Evolutionary conservation across 371 early-diverging fungal genomes (phyloP), one percentile per base, ranked within the genome.

Genomic region (Mortierella polycephala): DNA sequence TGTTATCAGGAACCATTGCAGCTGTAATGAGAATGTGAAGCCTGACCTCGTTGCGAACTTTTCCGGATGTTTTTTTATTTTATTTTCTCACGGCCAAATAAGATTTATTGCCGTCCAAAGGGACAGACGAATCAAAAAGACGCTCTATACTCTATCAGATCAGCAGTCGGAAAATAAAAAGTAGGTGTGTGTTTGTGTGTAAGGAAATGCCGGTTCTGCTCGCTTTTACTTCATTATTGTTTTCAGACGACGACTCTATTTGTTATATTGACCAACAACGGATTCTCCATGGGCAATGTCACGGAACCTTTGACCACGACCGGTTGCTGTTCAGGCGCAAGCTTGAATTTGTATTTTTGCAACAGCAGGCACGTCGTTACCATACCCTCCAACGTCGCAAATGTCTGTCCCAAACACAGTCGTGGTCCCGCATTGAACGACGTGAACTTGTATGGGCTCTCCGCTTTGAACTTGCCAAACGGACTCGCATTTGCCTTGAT

Each of bases 381-480:
- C 41, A 88, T 46, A 0, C 85, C 83, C 63, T 87, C 88, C 30
- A 88, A 64, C 7, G 85, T 88, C 0, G 87, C 88, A 39, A 88
- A 80, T 23, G 84, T 79, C 76, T 88, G 87, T 2, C 83, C 68
- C 37, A 75, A 49, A 23, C 75, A 75, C 44, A 75, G 55, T 7
- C 75, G 60, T 49, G 93, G 92, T 5, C 92, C 92, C 6, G 88
- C 90, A 68, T 91, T 89, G 74, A 91, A 90, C 1, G 84, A 71
- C 14, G 68, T 44, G 47, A 71, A 71, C 62, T 71, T 76, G 71
- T 51, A 76, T 9, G 68, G 67, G 46, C 68, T 71, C 65, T 71
- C 77, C 0, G 58, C 52, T 10, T 37, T 59, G 54, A 71, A 75
- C 44, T 68, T 71, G 0, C 72, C 72, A 71, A 68, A 77, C 8